A percentile compares a stretch with the other conserved stretches of the same genome.
Conservation (phyloP, 148 eudicot species). For the Pouteria glomerata region DNA sequence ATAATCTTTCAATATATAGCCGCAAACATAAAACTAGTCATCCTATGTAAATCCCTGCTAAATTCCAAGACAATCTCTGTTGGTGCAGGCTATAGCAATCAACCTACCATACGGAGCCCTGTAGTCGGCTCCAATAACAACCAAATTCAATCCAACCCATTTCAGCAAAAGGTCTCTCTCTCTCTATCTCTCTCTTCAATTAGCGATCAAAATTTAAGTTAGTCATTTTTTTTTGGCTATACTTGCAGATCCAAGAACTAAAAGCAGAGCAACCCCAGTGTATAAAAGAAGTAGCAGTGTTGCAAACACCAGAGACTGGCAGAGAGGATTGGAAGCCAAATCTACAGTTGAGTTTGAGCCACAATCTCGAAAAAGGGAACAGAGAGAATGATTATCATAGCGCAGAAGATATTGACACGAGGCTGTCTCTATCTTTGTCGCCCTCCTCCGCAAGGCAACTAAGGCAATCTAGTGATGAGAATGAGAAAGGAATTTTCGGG, state of each 20-base stretch:
- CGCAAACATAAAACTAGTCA: no score
- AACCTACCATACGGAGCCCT: conserved; percentile 3
- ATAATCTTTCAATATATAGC: no score
- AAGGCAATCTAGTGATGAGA: conserved; percentile 1
- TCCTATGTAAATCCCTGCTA: no score
- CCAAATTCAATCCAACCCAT: background rate
- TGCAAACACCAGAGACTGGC: background rate
- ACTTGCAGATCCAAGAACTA: conserved; percentile 15
- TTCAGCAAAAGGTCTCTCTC: conserved; percentile 12
- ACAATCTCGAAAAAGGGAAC: conserved; percentile 4
- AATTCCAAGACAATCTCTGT: conserved; percentile 1
- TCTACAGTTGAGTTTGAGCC: conserved; percentile 25
- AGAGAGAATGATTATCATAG: background rate
- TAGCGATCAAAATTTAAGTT: no score
- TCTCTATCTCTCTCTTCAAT: background rate
- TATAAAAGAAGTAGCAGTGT: background rate
- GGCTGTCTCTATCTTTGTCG: conserved; percentile 22
- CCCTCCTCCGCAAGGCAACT: conserved; percentile 11
- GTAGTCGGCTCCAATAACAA: background rate
- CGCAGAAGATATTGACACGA: conserved; percentile 13
- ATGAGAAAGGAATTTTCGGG: background rate
- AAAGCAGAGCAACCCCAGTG: conserved; percentile 11
- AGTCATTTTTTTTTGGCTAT: background rate
- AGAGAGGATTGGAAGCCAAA: conserved; percentile 12
- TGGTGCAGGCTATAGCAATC: background rate